These are phyloP conservation scores for Penicillium alfredii DNA, from an alignment of 495 filamentous ascomycete genomes.

Conservation along the genomic window DNA sequence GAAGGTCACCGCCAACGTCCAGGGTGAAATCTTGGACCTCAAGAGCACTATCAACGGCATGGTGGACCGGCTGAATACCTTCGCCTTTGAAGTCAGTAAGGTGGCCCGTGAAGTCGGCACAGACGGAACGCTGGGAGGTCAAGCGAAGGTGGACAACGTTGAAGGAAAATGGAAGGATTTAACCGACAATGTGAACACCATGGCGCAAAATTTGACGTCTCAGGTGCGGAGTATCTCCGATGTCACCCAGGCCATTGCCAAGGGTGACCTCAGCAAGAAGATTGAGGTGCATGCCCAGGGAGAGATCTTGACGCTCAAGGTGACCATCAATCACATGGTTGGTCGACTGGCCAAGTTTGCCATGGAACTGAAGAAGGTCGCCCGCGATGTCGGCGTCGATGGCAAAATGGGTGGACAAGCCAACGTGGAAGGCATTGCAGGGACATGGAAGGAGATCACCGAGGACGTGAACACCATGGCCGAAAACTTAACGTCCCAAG, in stretches of 20 bases:
- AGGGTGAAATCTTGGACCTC: slow-evolving; percentile 89
- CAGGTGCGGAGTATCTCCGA: slow-evolving; percentile 95
- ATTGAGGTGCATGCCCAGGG: slow-evolving; percentile 94
- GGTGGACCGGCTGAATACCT: slow-evolving; percentile 95
- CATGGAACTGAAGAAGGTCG: slow-evolving; percentile 93
- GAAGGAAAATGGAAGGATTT: slow-evolving; percentile 99
- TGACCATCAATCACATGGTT: slow-evolving; percentile 99
- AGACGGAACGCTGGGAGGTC: slow-evolving; percentile 90
- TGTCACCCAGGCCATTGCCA: slow-evolving; percentile 94
- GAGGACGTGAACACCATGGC: slow-evolving; percentile 99
- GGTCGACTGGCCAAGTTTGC: slow-evolving; percentile 93
- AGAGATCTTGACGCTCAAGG: slow-evolving; percentile 88
- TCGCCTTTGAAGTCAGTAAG: slow-evolving; percentile 97
- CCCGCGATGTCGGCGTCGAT: slow-evolving; percentile 94
- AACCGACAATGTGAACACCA: slow-evolving; percentile 81
- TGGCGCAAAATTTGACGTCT: slow-evolving; percentile 92
- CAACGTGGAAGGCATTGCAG: slow-evolving; percentile 87
- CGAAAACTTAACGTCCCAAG: slow-evolving; percentile 94
- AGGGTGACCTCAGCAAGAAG: slow-evolving; percentile 90
- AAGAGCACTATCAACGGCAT: slow-evolving; percentile 99
- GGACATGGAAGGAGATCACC: slow-evolving; percentile 97
- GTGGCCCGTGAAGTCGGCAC: slow-evolving; percentile 98
- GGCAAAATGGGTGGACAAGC: slow-evolving; percentile 99
- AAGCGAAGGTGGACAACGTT: slow-evolving; percentile 94
- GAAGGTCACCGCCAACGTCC: slow-evolving; percentile 93